Evolutionary conservation across 2,329 filamentous ascomycete genomes (phyloP).

Genomic region (Colletotrichum magnum): DNA sequence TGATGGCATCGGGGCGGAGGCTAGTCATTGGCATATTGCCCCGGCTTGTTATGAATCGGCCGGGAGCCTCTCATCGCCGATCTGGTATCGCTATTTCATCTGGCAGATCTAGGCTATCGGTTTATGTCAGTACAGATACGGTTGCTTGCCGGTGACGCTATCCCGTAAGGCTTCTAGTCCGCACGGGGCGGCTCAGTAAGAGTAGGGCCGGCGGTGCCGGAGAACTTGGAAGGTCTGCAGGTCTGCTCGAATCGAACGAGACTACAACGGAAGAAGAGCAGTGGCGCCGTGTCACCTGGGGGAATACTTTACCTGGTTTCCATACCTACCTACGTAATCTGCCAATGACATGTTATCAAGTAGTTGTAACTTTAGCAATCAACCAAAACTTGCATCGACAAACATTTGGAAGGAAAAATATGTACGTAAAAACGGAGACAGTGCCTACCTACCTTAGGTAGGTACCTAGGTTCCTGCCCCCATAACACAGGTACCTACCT

Average conservation of each 20-base stretch:
- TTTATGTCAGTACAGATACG: neutral
- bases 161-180: neutral
- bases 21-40: slow-evolving; percentile 15
- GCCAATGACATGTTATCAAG: too few species aligned
- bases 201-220: neutral
- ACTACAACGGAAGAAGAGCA: too few species aligned
- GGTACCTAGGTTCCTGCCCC: neutral
- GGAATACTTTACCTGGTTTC: too few species aligned
- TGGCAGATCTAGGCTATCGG: neutral
- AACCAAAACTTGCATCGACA: too few species aligned
- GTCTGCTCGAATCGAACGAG: slow-evolving; percentile 4
- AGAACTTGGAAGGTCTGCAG: neutral
- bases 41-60: slow-evolving; percentile 18
- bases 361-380: too few species aligned
- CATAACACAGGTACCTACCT: neutral
- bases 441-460: neutral
- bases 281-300: too few species aligned
- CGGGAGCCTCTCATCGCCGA: slow-evolving; percentile 22
- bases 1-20: neutral
- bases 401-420: too few species aligned
- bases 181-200: neutral
- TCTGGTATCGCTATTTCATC: slow-evolving; percentile 17
- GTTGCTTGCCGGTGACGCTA: neutral
- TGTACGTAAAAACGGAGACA: neutral
- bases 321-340: too few species aligned